Evolutionary conservation across 176 grass and related monocot genomes (phyloP).

Genomic region (Elymus sibiricus): DNA sequence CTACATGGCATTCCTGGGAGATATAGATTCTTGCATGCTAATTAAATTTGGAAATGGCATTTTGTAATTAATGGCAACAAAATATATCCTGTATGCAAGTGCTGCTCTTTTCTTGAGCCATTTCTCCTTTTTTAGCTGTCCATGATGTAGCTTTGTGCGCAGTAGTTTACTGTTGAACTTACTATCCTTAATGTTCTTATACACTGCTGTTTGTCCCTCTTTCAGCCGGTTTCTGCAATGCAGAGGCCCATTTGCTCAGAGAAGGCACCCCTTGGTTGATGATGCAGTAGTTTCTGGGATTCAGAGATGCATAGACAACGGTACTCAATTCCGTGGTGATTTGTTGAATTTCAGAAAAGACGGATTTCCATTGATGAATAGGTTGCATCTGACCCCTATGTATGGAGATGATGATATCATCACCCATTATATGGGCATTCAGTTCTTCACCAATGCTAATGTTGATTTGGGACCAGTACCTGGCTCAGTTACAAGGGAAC

Average conservation of each 20-base stretch:
- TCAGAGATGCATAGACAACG: constrained; percentile 58
- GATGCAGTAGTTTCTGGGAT: constrained; percentile 63
- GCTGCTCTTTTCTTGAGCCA: background rate
- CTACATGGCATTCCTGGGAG: background rate
- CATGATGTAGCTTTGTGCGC: background rate
- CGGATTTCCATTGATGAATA: constrained; percentile 84
- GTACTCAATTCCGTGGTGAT: constrained; percentile 75
- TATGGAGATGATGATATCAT: constrained; percentile 80
- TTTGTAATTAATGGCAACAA: background rate
- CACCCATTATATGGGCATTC: constrained; percentile 85
- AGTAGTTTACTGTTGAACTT: background rate
- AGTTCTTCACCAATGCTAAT: constrained; percentile 76
- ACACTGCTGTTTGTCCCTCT: constrained; percentile 22
- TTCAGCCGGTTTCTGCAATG: constrained; percentile 90
- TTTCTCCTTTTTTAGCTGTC: background rate
- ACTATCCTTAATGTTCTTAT: constrained; percentile 11
- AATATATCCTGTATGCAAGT: background rate
- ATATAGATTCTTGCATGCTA: background rate
- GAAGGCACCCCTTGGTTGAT: constrained; percentile 79
- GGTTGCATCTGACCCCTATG: constrained; percentile 75
- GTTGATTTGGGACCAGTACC: constrained; percentile 75
- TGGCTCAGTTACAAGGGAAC: constrained; percentile 51
- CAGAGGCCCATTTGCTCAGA: constrained; percentile 83
- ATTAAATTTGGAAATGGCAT: background rate
- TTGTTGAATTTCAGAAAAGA: constrained; percentile 89